Percentiles rank a stretch among this genome's conserved stretches.
Evolutionary conservation across 2,329 filamentous ascomycete species (phyloP).

Genomic region (Calonectria honghensis): DNA sequence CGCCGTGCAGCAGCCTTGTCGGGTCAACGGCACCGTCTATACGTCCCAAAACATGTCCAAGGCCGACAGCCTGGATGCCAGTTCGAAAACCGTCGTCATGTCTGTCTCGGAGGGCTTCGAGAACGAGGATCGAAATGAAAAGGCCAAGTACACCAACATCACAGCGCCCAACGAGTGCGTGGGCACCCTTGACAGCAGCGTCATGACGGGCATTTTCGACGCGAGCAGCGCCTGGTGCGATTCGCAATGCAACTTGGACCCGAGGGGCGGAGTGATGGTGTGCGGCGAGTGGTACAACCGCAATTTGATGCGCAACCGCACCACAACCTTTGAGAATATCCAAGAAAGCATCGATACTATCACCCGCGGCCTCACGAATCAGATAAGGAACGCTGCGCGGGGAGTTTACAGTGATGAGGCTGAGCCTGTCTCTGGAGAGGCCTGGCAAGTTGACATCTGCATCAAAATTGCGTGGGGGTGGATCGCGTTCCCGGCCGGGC

Average conservation of each 20-base stretch:
- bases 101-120: not conserved
- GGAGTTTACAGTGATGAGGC: not conserved
- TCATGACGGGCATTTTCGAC: not conserved
- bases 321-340: not conserved
- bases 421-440: not conserved
- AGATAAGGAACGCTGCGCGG: not conserved
- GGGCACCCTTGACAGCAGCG: not conserved
- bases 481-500: not conserved
- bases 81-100: not conserved
- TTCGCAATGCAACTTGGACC: not conserved
- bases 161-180: conserved; percentile 18
- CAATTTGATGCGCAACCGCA: conserved; percentile 9
- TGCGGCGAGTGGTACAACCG: not conserved
- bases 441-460: not conserved
- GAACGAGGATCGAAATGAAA: not conserved
- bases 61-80: not conserved
- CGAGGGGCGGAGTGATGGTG: not conserved
- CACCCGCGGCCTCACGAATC: not conserved
- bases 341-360: not conserved
- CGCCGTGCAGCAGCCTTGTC: conserved; percentile 5
- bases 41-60: conserved; percentile 22
- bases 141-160: conserved; percentile 3
- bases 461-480: conserved; percentile 3
- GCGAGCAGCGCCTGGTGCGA: not conserved
- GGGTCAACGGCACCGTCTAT: conserved; percentile 3